Conservation (phyloP, 2,329 filamentous ascomycete species). For the Beauveria pseudobassiana region DNA sequence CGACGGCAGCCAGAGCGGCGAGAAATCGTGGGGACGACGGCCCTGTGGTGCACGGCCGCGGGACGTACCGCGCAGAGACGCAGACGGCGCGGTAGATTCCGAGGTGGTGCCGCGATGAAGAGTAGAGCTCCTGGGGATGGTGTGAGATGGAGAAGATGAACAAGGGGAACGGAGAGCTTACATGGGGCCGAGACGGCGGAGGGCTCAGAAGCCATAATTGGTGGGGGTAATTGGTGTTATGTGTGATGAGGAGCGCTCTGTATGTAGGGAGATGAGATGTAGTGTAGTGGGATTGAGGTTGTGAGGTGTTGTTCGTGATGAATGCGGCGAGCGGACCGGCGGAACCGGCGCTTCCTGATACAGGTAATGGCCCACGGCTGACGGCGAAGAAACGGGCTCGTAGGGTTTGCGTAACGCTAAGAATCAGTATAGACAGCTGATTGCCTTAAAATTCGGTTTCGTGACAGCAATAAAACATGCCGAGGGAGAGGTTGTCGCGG, state of each 20-base stretch:
- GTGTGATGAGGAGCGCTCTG: no score
- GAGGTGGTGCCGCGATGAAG: constrained; percentile 37
- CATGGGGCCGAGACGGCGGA: constrained; percentile 22
- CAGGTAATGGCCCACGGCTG: no score
- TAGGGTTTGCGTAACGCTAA: no score
- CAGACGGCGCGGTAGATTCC: constrained; percentile 41
- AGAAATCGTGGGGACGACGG: constrained; percentile 19
- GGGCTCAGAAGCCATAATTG: not conserved
- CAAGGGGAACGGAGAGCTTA: constrained; percentile 11
- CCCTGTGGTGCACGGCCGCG: constrained; percentile 7
- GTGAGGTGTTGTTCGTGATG: not conserved
- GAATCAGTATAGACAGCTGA: no score
- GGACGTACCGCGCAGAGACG: constrained; percentile 36
- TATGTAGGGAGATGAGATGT: not conserved
- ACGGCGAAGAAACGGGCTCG: no score
- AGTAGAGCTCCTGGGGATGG: constrained; percentile 34
- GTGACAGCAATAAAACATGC: no score
- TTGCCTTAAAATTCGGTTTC: no score
- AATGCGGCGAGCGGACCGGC: no score
- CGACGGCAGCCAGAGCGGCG: constrained; percentile 31
- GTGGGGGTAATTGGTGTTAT: no score
- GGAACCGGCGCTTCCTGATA: no score
- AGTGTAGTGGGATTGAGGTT: no score
- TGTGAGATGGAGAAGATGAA: not conserved
- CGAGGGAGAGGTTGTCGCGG: no score